These are phyloP conservation scores for Plicaturopsis crispa DNA, from an alignment of 768 basidiomycete species.

Conservation along the genomic window DNA sequence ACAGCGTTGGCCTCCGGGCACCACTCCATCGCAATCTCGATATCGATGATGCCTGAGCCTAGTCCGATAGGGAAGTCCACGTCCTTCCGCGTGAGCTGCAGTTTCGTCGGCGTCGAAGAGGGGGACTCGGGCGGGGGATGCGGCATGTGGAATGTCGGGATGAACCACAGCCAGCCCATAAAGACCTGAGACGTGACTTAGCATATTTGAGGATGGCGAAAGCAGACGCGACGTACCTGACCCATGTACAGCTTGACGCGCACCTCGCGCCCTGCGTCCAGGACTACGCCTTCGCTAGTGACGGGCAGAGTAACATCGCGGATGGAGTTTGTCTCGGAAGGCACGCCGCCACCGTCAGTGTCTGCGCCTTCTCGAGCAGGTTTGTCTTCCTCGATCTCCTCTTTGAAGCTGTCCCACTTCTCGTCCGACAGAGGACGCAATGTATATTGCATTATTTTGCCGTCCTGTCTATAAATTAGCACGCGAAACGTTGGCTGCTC, in stretches of 20 bases:
- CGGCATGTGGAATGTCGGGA: constrained; percentile 76
- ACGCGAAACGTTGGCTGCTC: too few relatives aligned
- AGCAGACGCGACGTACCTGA: constrained; percentile 33
- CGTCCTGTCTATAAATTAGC: constrained; percentile 22
- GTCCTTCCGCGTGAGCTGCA: constrained; percentile 51
- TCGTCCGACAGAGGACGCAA: constrained; percentile 38
- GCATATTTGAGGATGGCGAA: constrained; percentile 1
- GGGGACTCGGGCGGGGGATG: constrained; percentile 30
- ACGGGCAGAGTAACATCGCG: constrained; percentile 26
- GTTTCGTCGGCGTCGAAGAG: constrained; percentile 16
- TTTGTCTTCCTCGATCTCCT: constrained; percentile 21
- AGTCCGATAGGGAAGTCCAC: constrained; percentile 75
- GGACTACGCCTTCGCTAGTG: constrained; percentile 38
- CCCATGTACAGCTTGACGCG: constrained; percentile 69
- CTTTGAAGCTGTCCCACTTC: constrained; percentile 32
- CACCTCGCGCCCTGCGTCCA: constrained; percentile 63
- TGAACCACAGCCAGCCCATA: constrained; percentile 83
- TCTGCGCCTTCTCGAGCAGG: constrained; percentile 2
- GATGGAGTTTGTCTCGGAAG: constrained; percentile 38
- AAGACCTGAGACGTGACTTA: constrained; percentile 38
- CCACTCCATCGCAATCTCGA: constrained; percentile 59
- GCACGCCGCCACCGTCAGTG: constrained; percentile 17
- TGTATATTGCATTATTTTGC: constrained; percentile 33
- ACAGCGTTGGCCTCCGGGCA: constrained; percentile 13
- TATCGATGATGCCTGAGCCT: constrained; percentile 57